Percentiles rank a stretch among this genome's conserved stretches.
phyloP scores from a whole-genome alignment of 768 basidiomycete genomes.

The Mycena belliarum region DNA sequence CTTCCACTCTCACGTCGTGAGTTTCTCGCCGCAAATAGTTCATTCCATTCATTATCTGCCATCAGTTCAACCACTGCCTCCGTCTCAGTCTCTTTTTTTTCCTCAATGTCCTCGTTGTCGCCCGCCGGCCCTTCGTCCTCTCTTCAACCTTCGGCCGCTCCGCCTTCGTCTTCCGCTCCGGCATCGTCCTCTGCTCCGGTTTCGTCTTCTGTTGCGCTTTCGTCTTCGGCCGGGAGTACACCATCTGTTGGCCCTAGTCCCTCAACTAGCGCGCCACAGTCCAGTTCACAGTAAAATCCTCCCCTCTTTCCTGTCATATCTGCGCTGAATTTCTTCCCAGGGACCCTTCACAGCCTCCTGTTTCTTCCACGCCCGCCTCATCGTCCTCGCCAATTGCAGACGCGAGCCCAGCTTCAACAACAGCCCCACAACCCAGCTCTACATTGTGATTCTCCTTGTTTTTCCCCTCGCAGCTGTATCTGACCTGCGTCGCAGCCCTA shows the following conservation, averaged over 20 bases:
- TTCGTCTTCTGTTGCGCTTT: too few relatives aligned
- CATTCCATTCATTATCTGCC: background rate
- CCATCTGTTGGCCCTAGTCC: background rate
- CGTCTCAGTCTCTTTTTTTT: constrained; percentile 17
- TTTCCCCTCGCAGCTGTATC: constrained; percentile 1
- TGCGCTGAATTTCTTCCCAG: too few relatives aligned
- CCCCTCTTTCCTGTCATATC: too few relatives aligned
- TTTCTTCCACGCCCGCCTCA: background rate
- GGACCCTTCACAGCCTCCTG: too few relatives aligned
- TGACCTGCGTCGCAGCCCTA: constrained; percentile 43
- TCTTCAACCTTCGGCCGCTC: background rate
- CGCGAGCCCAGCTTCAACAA: constrained; percentile 23
- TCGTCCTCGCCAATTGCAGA: background rate
- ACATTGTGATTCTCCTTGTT: constrained; percentile 19
- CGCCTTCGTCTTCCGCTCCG: background rate
- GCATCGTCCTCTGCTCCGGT: background rate
- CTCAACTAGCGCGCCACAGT: background rate
- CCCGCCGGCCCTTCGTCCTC: background rate
- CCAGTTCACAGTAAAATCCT: constrained; percentile 13
- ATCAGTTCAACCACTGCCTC: constrained; percentile 8
- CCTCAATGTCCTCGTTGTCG: constrained; percentile 16
- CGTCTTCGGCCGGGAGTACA: too few relatives aligned
- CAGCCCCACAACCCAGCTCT: background rate
- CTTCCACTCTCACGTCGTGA: background rate
- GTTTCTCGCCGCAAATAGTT: background rate